phyloP scores from a whole-genome alignment of 495 filamentous ascomycete genomes.

The Zalerion maritima region DNA sequence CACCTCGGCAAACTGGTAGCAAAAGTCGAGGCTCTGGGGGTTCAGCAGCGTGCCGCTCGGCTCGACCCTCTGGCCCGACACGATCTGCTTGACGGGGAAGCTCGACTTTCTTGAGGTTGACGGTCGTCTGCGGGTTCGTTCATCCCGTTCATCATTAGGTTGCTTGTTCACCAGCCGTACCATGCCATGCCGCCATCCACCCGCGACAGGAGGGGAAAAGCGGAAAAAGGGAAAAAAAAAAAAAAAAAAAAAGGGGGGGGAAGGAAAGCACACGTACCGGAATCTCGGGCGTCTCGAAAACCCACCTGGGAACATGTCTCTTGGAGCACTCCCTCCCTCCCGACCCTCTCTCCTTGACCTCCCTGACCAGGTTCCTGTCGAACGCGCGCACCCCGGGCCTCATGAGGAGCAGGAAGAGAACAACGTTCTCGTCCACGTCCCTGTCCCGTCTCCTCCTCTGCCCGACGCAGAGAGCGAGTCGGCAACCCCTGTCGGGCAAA shows the following conservation, averaged over 20 bases:
- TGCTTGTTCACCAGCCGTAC: too few relatives aligned
- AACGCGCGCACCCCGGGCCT: slow-evolving; percentile 42
- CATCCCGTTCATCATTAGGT: too few relatives aligned
- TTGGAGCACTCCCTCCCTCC: slow-evolving; percentile 50
- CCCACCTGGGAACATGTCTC: slow-evolving; percentile 61
- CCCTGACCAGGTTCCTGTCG: slow-evolving; percentile 35
- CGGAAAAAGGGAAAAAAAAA: too few relatives aligned
- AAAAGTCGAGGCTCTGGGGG: slow-evolving; percentile 57
- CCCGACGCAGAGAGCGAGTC: slow-evolving; percentile 65
- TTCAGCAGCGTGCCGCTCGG: slow-evolving; percentile 66
- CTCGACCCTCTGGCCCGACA: slow-evolving; percentile 59
- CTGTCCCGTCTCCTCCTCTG: slow-evolving; percentile 51
- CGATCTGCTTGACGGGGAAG: slow-evolving; percentile 74
- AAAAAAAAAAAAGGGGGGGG: too few relatives aligned
- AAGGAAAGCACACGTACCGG: slow-evolving; percentile 51
- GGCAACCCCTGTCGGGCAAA: slow-evolving; percentile 36
- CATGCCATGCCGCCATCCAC: too few relatives aligned
- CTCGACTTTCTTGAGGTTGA: slow-evolving; percentile 79
- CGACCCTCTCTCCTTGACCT: slow-evolving; percentile 44
- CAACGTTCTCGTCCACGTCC: slow-evolving; percentile 58
- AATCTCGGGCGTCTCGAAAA: slow-evolving; percentile 69
- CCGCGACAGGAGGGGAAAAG: too few relatives aligned
- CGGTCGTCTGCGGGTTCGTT: too few relatives aligned
- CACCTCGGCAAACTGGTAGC: slow-evolving; percentile 67
- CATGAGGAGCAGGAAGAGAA: slow-evolving; percentile 67